Base-by-base conservation (phyloP, 495 filamentous ascomycete genomes). In the Tetracladium marchalianum region DNA sequence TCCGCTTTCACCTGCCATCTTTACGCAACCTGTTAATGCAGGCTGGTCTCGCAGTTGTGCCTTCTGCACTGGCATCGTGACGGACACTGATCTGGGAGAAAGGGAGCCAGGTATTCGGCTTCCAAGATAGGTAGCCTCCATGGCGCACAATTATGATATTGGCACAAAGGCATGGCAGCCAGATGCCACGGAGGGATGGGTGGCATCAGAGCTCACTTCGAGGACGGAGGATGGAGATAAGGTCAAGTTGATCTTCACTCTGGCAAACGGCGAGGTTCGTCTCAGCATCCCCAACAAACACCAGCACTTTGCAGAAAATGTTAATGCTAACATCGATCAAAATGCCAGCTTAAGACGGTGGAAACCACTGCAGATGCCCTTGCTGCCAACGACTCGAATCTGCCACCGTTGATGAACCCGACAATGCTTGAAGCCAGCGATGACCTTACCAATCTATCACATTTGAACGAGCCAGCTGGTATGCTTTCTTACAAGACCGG, bases 381-480 rank as follows among this genome's bases (percentile, higher is more conserved):
- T 50, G 80, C 88, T 65, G 69, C 70, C 44, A 70, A 84, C 49
- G 81, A 88, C 62, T 77, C 78, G 55, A 79, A 82, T 53, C 71
- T 97, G 37, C 92, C 92, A 9, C 92, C 92, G 35, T 66, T 97
- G 55, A 97, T 97, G 92, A 99, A 99, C 60, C 92, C 92, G 41
- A 77, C 90, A 19, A 92, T 99, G 79, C 82, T 99, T 36, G 92
- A 99, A 77, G 92, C 92, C 51, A 95, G 90, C 64, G 92, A 99
- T 68, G 92, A 99, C 65, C 71, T 99, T 57, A 99, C 92, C 27
- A 96, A 94, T 65, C 67, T 99, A 43, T 99, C 92, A 56, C 88
- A 99, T 73, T 68, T 99, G 49, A 99, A 99, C 67, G 92, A 99
- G 63, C 92, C 92, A 57, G 92, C 92, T 66, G 90, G 90, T 95